Evolutionary conservation across 202 grass and related monocot species (phyloP).

Genomic region (Hordeum pubiflorum): DNA sequence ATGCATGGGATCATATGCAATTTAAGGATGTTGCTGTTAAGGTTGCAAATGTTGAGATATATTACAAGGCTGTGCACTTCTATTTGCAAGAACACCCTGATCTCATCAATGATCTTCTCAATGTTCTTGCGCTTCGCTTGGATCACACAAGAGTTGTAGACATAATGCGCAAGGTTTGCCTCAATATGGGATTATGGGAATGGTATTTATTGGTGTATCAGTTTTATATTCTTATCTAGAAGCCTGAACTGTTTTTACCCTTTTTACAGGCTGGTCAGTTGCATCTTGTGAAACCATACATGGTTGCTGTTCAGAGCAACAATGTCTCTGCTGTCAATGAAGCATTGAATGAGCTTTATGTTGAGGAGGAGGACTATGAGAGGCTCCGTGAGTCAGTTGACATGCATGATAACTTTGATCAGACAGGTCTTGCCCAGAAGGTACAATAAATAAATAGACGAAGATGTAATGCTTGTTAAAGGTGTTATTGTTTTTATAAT

Average conservation of each 20-base stretch:
- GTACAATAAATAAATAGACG: conserved; percentile 25
- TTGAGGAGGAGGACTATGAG: conserved; percentile 92
- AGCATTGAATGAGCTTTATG: conserved; percentile 78
- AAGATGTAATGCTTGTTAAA: background rate
- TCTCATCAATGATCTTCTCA: conserved; percentile 89
- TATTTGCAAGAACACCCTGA: conserved; percentile 94
- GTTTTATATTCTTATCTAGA: background rate
- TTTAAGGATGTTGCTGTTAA: conserved; percentile 92
- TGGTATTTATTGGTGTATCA: background rate
- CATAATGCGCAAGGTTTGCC: conserved; percentile 81
- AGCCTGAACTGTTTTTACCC: background rate
- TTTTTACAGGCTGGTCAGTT: conserved; percentile 65
- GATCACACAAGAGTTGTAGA: conserved; percentile 89
- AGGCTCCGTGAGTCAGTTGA: conserved; percentile 86
- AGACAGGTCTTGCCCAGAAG: conserved; percentile 97
- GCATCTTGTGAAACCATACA: conserved; percentile 98
- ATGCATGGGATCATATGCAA: conserved; percentile 99
- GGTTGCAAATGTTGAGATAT: conserved; percentile 91
- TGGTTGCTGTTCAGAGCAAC: conserved; percentile 98
- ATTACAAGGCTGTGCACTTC: conserved; percentile 95
- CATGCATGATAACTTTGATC: conserved; percentile 95
- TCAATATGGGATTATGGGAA: conserved; percentile 2
- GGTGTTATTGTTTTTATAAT: conserved; percentile 13
- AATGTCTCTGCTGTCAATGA: conserved; percentile 99
- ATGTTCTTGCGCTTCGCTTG: conserved; percentile 75